These are phyloP conservation scores for Fistulina hepatica DNA, from an alignment of 1,284 basidiomycete genomes.

Conservation along the genomic window DNA sequence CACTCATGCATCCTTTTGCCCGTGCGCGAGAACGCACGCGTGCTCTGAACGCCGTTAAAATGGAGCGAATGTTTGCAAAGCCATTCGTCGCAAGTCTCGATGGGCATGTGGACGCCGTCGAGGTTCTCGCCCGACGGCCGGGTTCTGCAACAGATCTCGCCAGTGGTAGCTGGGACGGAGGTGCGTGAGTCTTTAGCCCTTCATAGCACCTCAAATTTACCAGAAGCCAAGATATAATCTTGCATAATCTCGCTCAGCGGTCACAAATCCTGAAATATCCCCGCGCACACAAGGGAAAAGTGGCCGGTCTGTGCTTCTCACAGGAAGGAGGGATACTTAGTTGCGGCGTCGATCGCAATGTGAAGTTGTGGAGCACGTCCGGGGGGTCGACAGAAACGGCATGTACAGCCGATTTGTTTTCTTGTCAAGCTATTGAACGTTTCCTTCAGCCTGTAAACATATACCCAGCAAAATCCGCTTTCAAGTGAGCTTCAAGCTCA, in stretches of 20 bases:
- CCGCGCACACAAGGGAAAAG: slow-evolving; percentile 86
- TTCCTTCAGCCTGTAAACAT: slow-evolving; percentile 59
- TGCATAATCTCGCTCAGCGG: slow-evolving; percentile 77
- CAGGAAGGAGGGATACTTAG: slow-evolving; percentile 68
- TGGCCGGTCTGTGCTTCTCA: slow-evolving; percentile 75
- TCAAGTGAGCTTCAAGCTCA: slow-evolving; percentile 48
- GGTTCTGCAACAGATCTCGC: slow-evolving; percentile 75
- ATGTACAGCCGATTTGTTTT: too few relatives aligned
- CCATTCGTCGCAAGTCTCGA: slow-evolving; percentile 89
- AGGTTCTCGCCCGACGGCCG: slow-evolving; percentile 74
- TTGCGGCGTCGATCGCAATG: slow-evolving; percentile 83
- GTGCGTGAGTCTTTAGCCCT: slow-evolving; percentile 34
- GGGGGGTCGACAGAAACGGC: too few relatives aligned
- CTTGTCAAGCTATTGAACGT: too few relatives aligned
- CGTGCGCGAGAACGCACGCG: slow-evolving; percentile 89
- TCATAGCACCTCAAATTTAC: slow-evolving; percentile 1
- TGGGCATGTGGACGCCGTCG: slow-evolving; percentile 94
- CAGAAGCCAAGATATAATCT: slow-evolving; percentile 55
- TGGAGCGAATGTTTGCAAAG: slow-evolving; percentile 95
- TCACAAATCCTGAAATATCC: slow-evolving; percentile 60
- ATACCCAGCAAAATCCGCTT: slow-evolving; percentile 75
- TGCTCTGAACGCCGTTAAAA: slow-evolving; percentile 91
- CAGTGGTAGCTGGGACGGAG: slow-evolving; percentile 93
- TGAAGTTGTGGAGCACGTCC: slow-evolving; percentile 92
- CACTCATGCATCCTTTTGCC: slow-evolving; percentile 89